A percentile compares a stretch with the other conserved stretches of the same genome.
Evolutionary conservation across 2,329 filamentous ascomycete genomes (phyloP).

Genomic region (Balansia obtecta): DNA sequence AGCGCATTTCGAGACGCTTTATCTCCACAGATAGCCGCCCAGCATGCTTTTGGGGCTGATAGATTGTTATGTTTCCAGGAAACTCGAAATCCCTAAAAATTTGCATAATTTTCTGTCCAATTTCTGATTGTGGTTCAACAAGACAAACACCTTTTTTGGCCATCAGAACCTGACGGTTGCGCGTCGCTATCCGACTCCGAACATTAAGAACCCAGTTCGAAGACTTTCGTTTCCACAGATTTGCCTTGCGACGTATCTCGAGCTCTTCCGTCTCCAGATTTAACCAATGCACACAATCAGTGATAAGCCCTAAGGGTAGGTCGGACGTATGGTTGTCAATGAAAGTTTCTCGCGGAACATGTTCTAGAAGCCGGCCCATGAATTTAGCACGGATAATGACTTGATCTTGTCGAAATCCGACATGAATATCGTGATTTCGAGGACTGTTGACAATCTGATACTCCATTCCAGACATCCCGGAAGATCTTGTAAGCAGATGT

Average conservation of each 20-base stretch:
- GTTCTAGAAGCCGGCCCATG: slow-evolving; percentile 15
- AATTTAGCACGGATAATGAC: slow-evolving; percentile 31
- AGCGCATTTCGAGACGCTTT: slow-evolving; percentile 38
- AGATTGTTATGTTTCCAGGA: slow-evolving; percentile 10
- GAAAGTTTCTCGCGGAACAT: slow-evolving; percentile 22
- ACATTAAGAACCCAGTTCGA: slow-evolving; percentile 25
- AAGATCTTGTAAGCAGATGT: slow-evolving; percentile 39
- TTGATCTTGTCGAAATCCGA: slow-evolving; percentile 31
- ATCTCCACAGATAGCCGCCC: slow-evolving; percentile 32
- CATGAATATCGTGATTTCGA: slow-evolving; percentile 29
- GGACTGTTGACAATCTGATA: slow-evolving; percentile 24
- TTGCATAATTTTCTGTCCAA: slow-evolving; percentile 24
- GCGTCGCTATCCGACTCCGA: slow-evolving; percentile 7
- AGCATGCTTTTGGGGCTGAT: slow-evolving; percentile 22
- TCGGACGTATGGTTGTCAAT: slow-evolving; percentile 22
- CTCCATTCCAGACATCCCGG: slow-evolving; percentile 37
- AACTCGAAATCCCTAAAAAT: slow-evolving; percentile 33
- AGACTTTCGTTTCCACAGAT: slow-evolving; percentile 15
- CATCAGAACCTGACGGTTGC: slow-evolving; percentile 3
- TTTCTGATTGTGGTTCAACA: slow-evolving; percentile 33
- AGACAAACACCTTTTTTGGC: slow-evolving; percentile 15
- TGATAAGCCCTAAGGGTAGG: slow-evolving; percentile 36
- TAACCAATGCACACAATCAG: slow-evolving; percentile 48
- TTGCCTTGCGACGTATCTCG: slow-evolving; percentile 35
- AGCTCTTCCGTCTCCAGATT: slow-evolving; percentile 28